A percentile compares a stretch with the other conserved stretches of the same genome.
Evolutionary conservation across 225 moss, liverwort and hornwort species (phyloP).

Genomic region (Pseudoscleropodium purum): DNA sequence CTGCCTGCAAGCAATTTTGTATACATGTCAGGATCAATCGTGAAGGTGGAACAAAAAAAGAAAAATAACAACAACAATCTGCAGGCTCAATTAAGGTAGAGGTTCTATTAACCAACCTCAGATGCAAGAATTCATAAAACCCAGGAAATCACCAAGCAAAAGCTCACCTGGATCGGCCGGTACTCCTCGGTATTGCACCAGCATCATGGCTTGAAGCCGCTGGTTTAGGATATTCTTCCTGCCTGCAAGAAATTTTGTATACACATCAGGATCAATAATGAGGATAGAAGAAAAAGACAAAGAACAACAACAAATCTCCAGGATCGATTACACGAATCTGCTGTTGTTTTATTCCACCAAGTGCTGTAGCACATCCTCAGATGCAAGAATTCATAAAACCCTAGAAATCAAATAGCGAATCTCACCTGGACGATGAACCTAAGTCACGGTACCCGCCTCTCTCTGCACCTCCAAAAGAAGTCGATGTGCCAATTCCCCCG

Average conservation of each 20-base stretch:
- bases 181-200: background rate
- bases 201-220: background rate
- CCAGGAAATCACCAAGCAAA: background rate
- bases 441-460: background rate
- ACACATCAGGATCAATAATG: background rate
- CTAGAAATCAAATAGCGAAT: background rate
- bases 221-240: background rate
- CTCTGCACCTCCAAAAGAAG: constrained; percentile 2
- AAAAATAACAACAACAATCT: background rate
- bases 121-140: background rate
- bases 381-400: background rate
- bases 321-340: background rate
- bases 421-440: constrained; percentile 8
- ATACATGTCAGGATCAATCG: background rate
- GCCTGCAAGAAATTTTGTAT: background rate
- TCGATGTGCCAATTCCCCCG: constrained; percentile 13
- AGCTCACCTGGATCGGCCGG: background rate
- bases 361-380: background rate
- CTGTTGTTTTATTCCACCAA: background rate
- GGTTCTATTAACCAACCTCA: no score
- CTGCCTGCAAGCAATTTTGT: constrained; percentile 1
- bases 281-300: background rate
- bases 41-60: background rate
- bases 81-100: background rate
- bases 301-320: background rate